Evolutionary conservation across 768 basidiomycete species (phyloP).

Genomic region (Glaciozyma antarctica): DNA sequence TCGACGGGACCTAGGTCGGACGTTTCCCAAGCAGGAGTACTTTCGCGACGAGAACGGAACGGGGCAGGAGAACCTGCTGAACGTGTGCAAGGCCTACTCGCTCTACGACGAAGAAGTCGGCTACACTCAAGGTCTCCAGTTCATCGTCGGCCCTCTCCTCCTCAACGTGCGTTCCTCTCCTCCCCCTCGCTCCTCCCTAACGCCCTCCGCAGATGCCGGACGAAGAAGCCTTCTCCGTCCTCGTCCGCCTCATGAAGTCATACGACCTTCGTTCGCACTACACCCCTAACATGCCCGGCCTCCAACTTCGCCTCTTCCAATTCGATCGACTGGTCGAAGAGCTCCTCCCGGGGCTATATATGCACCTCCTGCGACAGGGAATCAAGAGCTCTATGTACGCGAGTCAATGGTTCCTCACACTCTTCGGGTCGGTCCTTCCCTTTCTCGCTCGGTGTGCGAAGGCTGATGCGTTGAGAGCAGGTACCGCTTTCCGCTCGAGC

Average conservation of each 20-base stretch:
- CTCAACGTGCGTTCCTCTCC: constrained; percentile 54
- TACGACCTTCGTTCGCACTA: constrained; percentile 95
- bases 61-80: constrained; percentile 94
- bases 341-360: constrained; percentile 76
- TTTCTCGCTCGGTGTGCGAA: constrained; percentile 45
- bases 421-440: constrained; percentile 63
- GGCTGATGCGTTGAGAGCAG: background rate
- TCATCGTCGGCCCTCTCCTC: constrained; percentile 85
- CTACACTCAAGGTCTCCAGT: constrained; percentile 94
- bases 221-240: constrained; percentile 92
- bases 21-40: constrained; percentile 93
- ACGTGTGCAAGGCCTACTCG: constrained; percentile 95
- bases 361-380: constrained; percentile 87
- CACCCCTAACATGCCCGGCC: constrained; percentile 96
- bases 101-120: constrained; percentile 80
- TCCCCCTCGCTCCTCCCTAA: background rate
- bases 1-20: constrained; percentile 72
- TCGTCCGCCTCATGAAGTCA: constrained; percentile 89
- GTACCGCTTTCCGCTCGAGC: constrained; percentile 79
- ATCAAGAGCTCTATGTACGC: constrained; percentile 98
- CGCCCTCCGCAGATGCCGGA: constrained; percentile 75
- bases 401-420: constrained; percentile 95
- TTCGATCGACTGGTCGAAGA: constrained; percentile 94
- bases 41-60: constrained; percentile 90
- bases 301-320: constrained; percentile 80